Evolutionary conservation across 768 basidiomycete species (phyloP), one percentile per base, ranked within the genome.

Genomic region (Hemileccinum rubropunctum): DNA sequence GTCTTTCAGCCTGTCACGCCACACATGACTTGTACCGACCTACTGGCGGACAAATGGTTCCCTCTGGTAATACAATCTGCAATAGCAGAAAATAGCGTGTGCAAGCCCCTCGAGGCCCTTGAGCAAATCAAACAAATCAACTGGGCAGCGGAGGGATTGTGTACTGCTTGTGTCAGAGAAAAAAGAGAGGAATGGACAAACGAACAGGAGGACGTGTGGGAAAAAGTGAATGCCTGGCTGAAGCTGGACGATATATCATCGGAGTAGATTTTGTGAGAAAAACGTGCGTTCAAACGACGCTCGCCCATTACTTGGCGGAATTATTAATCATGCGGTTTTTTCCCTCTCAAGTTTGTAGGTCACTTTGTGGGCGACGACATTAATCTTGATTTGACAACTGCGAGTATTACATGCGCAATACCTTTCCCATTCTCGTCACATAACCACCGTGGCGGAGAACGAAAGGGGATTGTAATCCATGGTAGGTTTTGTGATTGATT

Each of bases 11-110:
- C 83, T 5, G 74, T 81, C 6, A 82, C 83, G n/a, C 69, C 73
- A 2, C 88, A 89, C 60, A 88, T 88, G 85, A 68, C 69, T 4
- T 90, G 88, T 66, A 88, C 86, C 4, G 81, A 88, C 61, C 68
- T 79, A 0, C 75, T 90, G 47, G 88, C 87, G 1, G 84, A 84
- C 44, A 73, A 68, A 45, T 90, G 88, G 88, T 84, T 88, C 78
- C 52, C 73, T 20, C 70, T 80, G 34, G 84, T 90, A n/a, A 83
- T 86, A 34, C 71, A 79, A 43, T 83, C 83, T 11, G 85, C 85
- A 1, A 72, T 90, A 20, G 76, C 73, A 15, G 70, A 74, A 48
- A 77, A 78, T 48, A 83, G 84, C 7, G 79, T 88, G 26, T 84
- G 80, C 59, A 83, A 78, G 43, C 88, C 88, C 21, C 72, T 91